Evolutionary conservation across 768 basidiomycete species (phyloP).

Genomic region (Phallus indusiatus): DNA sequence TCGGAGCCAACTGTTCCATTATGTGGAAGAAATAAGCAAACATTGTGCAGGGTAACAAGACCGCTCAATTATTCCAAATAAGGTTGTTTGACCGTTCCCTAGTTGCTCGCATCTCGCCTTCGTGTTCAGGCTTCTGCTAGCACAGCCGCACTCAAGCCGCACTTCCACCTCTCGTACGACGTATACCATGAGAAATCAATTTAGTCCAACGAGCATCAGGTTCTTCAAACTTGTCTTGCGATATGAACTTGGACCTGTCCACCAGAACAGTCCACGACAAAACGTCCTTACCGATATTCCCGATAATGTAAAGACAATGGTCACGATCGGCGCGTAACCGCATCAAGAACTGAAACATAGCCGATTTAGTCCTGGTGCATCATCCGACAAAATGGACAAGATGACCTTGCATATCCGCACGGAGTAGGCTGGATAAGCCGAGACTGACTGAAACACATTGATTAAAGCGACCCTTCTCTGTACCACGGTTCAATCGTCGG

Average conservation of each 20-base stretch:
- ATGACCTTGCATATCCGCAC: slow-evolving; percentile 44
- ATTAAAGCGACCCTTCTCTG: slow-evolving; percentile 58
- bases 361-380: slow-evolving; percentile 53
- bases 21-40: no score
- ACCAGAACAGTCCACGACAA: slow-evolving; percentile 54
- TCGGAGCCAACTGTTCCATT: no score
- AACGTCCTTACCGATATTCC: slow-evolving; percentile 29
- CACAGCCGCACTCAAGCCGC: no score
- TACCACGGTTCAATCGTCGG: no score
- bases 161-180: slow-evolving; percentile 3
- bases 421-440: slow-evolving; percentile 43
- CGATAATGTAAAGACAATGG: slow-evolving; percentile 70
- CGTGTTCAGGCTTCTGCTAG: slow-evolving; percentile 55
- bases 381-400: slow-evolving; percentile 35
- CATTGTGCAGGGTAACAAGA: no score
- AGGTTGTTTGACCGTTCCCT: no score
- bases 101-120: no score
- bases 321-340: slow-evolving; percentile 84
- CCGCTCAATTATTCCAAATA: no score
- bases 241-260: slow-evolving; percentile 32
- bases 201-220: slow-evolving; percentile 10
- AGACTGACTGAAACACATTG: slow-evolving; percentile 56
- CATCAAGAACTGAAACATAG: slow-evolving; percentile 78
- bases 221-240: slow-evolving; percentile 5
- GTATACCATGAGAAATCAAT: slow-evolving; percentile 9